Base-by-base conservation (phyloP, 306 rosid genomes). In the Urtica urens region DNA sequence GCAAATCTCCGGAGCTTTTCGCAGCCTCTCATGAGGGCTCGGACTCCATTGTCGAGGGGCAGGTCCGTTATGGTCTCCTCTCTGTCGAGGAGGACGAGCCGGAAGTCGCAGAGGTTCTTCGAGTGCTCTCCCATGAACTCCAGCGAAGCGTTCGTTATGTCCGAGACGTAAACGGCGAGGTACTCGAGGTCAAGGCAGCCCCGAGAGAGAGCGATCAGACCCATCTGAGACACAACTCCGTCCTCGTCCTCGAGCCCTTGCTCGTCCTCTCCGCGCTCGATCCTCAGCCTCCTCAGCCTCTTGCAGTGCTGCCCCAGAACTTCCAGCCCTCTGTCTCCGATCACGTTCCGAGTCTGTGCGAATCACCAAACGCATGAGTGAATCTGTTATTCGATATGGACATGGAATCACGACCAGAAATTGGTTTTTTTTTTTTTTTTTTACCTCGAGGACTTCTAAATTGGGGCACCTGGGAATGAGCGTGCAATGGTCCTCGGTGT, bases 261-360 rank as follows among this genome's bases (percentile, higher is more conserved):
- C 50, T 85, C 96, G 51, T 90, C 99, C 3, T 74, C 99, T 4
- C 99, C 99, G 46, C 94, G 74, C 62, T 90, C 96, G 38, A 90
- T 90, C 47, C 99, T 69, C 5, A 90, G 92, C 77, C 93, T 75
- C 67, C 46, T 85, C 22, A 90, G 79, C 68, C 38, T 75, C 83
- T 74, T 79, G 60, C 99, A 90, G 62, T 63, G 60, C 25, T 35
- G 77, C 17, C 92, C 85, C 28, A 90, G 93, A 51, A 81, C 87
- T 75, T 85, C 99, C 58, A 90, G 55, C 49, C 99, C 99, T 73
- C 83, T 77, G 60, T 90, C 99, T 58, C 99, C 99, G 48, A 90
- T 82, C 26, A 85, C 99, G 58, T 90, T 82, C 72, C 99, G 79
- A 26, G 94, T 72, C 99, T 90, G 94, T n/a, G n/a, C n/a, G n/a